Conservation (phyloP, 1,284 basidiomycete species). For the Malassezia vespertilionis region DNA sequence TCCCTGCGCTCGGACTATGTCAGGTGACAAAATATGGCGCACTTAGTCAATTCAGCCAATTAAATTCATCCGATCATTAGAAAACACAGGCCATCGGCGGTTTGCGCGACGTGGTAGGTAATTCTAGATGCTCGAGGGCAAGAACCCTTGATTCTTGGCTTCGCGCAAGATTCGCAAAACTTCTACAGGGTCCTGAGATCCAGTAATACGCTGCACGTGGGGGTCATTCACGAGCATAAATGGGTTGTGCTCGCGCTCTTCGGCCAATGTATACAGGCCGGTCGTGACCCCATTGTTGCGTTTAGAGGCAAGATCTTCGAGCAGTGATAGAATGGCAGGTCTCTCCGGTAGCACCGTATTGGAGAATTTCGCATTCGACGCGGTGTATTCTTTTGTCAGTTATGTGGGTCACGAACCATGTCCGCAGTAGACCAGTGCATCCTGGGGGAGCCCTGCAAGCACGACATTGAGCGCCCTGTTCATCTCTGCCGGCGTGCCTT, state of each 20-base stretch:
- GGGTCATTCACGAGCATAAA: constrained; percentile 44
- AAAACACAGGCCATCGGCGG: too few species aligned
- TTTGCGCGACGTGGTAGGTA: too few species aligned
- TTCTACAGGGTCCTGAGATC: constrained; percentile 51
- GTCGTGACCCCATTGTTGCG: constrained; percentile 55
- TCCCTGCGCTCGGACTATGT: too few species aligned
- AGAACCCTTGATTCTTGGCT: constrained; percentile 59
- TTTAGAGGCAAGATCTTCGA: constrained; percentile 17
- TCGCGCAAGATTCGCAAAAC: constrained; percentile 66
- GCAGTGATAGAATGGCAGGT: constrained; percentile 54
- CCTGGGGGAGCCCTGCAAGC: constrained; percentile 60
- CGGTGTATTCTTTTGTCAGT: constrained; percentile 41
- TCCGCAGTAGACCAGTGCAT: constrained; percentile 76
- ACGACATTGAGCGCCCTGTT: constrained; percentile 61
- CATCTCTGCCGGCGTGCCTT: constrained; percentile 80
- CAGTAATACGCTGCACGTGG: constrained; percentile 47
- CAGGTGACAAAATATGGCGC: too few species aligned
- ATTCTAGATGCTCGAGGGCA: constrained; percentile 4
- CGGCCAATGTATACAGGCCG: constrained; percentile 68
- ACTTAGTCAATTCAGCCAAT: too few species aligned
- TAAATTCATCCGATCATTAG: too few species aligned
- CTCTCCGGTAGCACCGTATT: constrained; percentile 58
- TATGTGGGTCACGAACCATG: constrained; percentile 53
- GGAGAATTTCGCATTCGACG: constrained; percentile 45
- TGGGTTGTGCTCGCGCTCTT: constrained; percentile 57